Percentiles rank a stretch among this genome's conserved stretches.
Conservation (phyloP, 2,329 filamentous ascomycete genomes). For the Microdochium nivale region DNA sequence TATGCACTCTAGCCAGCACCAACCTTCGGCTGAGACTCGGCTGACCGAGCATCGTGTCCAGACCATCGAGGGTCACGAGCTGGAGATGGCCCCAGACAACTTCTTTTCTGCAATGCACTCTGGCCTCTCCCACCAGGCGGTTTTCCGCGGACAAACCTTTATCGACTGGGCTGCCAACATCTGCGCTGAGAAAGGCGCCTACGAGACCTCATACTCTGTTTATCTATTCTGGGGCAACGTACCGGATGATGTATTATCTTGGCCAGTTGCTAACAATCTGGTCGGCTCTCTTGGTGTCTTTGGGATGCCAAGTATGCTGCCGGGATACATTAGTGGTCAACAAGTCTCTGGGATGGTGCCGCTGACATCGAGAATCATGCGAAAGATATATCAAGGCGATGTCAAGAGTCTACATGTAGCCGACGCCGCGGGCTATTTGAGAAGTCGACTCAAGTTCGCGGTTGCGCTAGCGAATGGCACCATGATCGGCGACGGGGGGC, state of each 20-base stretch:
- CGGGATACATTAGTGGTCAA: not conserved
- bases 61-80: not conserved
- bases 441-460: not conserved
- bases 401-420: not conserved
- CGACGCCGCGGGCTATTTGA: not conserved
- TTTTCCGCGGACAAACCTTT: not conserved
- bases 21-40: constrained; percentile 2
- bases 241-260: not conserved
- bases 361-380: not conserved
- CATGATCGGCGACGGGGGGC: not conserved
- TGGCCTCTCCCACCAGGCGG: not conserved
- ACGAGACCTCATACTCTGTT: not conserved
- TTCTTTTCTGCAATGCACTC: not conserved
- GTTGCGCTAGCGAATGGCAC: not conserved
- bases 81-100: not conserved
- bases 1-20: constrained; percentile 12
- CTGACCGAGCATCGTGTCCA: not conserved
- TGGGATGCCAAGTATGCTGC: not conserved
- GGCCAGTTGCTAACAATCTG: not conserved
- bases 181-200: not conserved
- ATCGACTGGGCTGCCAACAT: not conserved
- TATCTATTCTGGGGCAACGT: not conserved
- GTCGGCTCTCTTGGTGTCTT: not conserved
- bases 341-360: not conserved
- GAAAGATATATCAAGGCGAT: not conserved